Evolutionary conservation across 306 rosid species (phyloP).

Genomic region (Astragalus glycyphyllos): DNA sequence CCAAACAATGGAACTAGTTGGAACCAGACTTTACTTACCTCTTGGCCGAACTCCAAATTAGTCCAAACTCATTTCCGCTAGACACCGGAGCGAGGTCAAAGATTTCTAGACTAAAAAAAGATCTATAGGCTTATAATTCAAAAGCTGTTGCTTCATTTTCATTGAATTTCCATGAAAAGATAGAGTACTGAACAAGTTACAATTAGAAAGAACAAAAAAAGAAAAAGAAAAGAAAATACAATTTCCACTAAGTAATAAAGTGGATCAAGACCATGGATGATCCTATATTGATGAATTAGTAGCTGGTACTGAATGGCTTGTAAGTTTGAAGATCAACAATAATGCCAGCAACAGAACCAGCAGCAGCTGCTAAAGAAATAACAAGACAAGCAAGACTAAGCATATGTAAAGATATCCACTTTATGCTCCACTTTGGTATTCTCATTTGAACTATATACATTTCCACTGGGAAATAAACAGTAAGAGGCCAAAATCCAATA

Average conservation of each 20-base stretch:
- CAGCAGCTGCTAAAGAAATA: slow-evolving; percentile 38
- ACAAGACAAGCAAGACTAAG: slow-evolving; percentile 47
- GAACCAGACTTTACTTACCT: too few relatives aligned
- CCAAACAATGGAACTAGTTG: too few relatives aligned
- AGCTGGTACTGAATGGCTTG: slow-evolving; percentile 43
- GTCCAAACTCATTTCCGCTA: too few relatives aligned
- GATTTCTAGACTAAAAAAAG: too few relatives aligned
- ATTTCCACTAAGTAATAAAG: background rate
- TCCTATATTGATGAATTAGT: slow-evolving; percentile 27
- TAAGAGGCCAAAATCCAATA: slow-evolving; percentile 56
- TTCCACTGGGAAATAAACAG: slow-evolving; percentile 56
- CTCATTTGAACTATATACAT: slow-evolving; percentile 49
- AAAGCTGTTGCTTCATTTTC: slow-evolving; percentile 32
- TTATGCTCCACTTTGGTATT: slow-evolving; percentile 46
- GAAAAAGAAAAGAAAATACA: background rate
- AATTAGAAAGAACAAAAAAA: background rate
- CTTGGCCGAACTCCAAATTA: too few relatives aligned
- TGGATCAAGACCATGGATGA: slow-evolving; percentile 15
- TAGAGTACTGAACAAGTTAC: slow-evolving; percentile 27
- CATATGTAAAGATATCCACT: slow-evolving; percentile 45
- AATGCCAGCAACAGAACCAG: slow-evolving; percentile 51
- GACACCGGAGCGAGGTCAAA: too few relatives aligned
- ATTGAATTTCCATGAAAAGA: slow-evolving; percentile 18
- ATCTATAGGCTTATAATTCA: background rate
- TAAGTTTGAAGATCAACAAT: slow-evolving; percentile 39